Evolutionary conservation across 2,329 filamentous ascomycete species (phyloP).

Genomic region (Colletotrichum tamarilloi): DNA sequence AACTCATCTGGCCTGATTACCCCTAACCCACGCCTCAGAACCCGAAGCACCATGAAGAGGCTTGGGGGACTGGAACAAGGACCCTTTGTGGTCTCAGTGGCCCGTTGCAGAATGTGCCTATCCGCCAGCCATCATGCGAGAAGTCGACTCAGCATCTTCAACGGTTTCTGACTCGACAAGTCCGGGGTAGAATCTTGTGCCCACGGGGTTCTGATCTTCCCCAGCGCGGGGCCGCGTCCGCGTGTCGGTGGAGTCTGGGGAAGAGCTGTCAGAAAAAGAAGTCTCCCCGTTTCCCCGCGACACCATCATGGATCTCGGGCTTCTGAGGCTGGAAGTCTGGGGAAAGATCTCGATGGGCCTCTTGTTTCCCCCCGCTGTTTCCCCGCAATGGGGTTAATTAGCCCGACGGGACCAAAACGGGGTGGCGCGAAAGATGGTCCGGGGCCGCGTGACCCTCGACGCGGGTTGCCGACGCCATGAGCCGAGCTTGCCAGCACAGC

Average conservation of each 20-base stretch:
- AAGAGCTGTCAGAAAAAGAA: conserved; percentile 2
- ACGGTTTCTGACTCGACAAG: conserved; percentile 14
- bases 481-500: background rate
- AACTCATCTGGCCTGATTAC: background rate
- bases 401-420: background rate
- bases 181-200: conserved; percentile 18
- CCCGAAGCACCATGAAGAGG: background rate
- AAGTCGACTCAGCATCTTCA: background rate
- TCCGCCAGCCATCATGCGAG: background rate
- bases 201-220: background rate
- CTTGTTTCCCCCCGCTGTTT: background rate
- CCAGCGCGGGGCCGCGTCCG: background rate
- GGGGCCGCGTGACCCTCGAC: background rate
- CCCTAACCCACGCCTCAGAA: background rate
- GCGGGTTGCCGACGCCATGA: background rate
- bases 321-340: background rate
- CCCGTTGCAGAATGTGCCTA: background rate
- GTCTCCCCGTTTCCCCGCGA: background rate
- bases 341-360: background rate
- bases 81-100: background rate
- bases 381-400: conserved; percentile 2
- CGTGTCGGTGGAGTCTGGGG: background rate
- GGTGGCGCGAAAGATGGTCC: background rate
- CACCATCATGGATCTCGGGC: background rate
- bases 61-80: background rate